A percentile compares a stretch with the other conserved stretches of the same genome.
Conservation (phyloP, 169 alveolate genomes). For the Miamiensis avidus region DNA sequence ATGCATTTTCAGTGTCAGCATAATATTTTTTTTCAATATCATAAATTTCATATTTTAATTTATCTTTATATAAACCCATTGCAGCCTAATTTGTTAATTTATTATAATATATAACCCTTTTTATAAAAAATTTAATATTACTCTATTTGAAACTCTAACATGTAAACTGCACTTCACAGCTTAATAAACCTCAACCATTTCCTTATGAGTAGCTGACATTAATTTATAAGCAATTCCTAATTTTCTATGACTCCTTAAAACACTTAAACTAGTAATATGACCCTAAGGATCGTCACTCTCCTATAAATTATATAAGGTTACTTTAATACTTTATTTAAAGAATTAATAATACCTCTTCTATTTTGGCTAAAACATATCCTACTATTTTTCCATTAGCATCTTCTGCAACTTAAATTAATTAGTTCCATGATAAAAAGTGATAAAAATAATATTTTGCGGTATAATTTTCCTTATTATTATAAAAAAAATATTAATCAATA, state of each 20-base stretch:
- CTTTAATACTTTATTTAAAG: too few relatives aligned
- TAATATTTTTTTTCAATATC: constrained; percentile 82
- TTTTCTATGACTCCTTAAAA: constrained; percentile 86
- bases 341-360: constrained; percentile 56
- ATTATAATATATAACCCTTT: not conserved
- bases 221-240: constrained; percentile 90
- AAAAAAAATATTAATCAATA: not conserved
- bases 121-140: too few relatives aligned
- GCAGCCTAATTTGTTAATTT: constrained; percentile 71
- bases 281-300: constrained; percentile 80
- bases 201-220: constrained; percentile 74
- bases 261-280: constrained; percentile 91
- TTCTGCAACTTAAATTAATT: constrained; percentile 89
- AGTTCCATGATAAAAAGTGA: constrained; percentile 96
- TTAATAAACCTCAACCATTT: constrained; percentile 84
- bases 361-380: constrained; percentile 89
- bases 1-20: constrained; percentile 91
- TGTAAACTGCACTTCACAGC: constrained; percentile 88
- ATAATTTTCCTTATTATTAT: constrained; percentile 85
- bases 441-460: constrained; percentile 94
- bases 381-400: constrained; percentile 81
- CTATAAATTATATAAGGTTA: constrained; percentile 35
- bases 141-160: constrained; percentile 90
- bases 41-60: constrained; percentile 82
- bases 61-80: constrained; percentile 83